Conservation (phyloP, 257 asterid genomes). For the Plectranthus barbatus region DNA sequence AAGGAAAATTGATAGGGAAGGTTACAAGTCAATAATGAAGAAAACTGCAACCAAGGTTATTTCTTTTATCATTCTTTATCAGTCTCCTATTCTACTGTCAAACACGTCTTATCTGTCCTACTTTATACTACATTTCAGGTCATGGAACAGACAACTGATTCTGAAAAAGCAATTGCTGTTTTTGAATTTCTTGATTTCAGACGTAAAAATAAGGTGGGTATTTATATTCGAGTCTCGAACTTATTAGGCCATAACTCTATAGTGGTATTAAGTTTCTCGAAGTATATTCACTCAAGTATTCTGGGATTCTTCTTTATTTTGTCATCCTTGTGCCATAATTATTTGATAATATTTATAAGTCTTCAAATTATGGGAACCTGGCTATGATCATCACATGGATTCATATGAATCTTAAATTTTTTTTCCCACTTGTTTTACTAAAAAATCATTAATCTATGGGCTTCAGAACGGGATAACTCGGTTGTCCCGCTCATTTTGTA, state of each 20-base stretch:
- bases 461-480: neutral
- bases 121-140: conserved; percentile 49
- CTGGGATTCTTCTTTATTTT: conserved; percentile 11
- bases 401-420: too few relatives aligned
- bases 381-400: too few relatives aligned
- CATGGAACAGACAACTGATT: conserved; percentile 80
- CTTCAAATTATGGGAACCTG: neutral
- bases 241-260: conserved; percentile 8
- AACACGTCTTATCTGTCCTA: conserved; percentile 12
- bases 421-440: neutral
- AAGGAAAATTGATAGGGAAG: conserved; percentile 82
- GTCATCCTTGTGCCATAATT: neutral
- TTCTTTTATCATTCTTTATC: conserved; percentile 11
- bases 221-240: neutral
- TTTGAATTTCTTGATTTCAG: conserved; percentile 85
- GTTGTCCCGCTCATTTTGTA: neutral
- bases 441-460: neutral
- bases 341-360: neutral
- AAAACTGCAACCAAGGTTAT: conserved; percentile 97
- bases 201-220: conserved; percentile 89
- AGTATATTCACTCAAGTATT: neutral
- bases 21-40: conserved; percentile 93
- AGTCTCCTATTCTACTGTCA: conserved; percentile 7
- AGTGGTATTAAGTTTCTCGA: conserved; percentile 1
- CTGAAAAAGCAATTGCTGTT: conserved; percentile 84